These are phyloP conservation scores for Pyrenochaeta sp. DNA, from an alignment of 2,329 filamentous ascomycete genomes.

Conservation along the genomic window DNA sequence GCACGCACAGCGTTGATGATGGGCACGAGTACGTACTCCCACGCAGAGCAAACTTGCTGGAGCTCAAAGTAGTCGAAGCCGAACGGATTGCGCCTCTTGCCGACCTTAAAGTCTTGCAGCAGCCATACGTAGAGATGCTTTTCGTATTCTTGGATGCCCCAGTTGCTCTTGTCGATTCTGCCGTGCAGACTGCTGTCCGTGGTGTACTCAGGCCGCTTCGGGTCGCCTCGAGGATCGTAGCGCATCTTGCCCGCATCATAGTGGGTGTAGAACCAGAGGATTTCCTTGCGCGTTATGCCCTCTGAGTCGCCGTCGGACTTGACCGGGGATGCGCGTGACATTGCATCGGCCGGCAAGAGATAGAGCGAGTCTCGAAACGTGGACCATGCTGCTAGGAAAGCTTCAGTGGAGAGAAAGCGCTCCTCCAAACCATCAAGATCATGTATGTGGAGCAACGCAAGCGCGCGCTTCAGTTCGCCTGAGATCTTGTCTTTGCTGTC, in stretches of 20 bases:
- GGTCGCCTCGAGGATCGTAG: slow-evolving; percentile 32
- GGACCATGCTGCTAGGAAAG: slow-evolving; percentile 42
- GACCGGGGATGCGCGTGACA: slow-evolving; percentile 12
- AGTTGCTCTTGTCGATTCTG: slow-evolving; percentile 35
- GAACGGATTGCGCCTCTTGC: slow-evolving; percentile 35
- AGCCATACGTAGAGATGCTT: slow-evolving; percentile 44
- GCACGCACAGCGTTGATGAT: slow-evolving; percentile 39
- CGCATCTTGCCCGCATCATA: slow-evolving; percentile 37
- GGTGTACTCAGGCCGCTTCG: slow-evolving; percentile 15
- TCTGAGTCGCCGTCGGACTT: neutral
- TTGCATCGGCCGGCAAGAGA: slow-evolving; percentile 21
- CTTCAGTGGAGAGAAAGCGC: slow-evolving; percentile 33
- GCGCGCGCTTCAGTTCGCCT: slow-evolving; percentile 27
- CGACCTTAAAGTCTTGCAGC: slow-evolving; percentile 41
- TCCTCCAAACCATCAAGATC: slow-evolving; percentile 33
- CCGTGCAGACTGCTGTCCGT: slow-evolving; percentile 18
- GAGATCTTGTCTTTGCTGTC: slow-evolving; percentile 21
- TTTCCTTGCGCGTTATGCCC: slow-evolving; percentile 27
- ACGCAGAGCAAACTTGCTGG: slow-evolving; percentile 34
- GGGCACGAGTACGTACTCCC: slow-evolving; percentile 38
- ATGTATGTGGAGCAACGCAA: slow-evolving; percentile 30
- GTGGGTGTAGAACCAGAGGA: slow-evolving; percentile 44
- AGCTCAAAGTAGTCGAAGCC: slow-evolving; percentile 39
- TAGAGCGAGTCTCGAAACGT: slow-evolving; percentile 39
- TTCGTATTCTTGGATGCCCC: slow-evolving; percentile 37